Evolutionary conservation across 305 asterid species (phyloP).

Genomic region (Plantago coronopus): DNA sequence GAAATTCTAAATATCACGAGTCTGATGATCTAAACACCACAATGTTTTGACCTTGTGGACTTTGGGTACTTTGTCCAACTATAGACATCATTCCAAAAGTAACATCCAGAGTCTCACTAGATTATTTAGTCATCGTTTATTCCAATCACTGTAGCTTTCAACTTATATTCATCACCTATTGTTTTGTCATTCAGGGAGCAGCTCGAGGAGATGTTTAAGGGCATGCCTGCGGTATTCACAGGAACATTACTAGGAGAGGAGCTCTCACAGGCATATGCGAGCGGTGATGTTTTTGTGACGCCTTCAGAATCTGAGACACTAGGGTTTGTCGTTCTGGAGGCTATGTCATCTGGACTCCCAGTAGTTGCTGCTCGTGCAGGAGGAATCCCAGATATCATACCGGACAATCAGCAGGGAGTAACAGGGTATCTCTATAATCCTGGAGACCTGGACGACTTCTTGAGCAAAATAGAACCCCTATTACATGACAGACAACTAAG

Average conservation of each 20-base stretch:
- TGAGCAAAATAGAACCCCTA: constrained; percentile 71
- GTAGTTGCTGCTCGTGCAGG: constrained; percentile 97
- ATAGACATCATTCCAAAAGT: background rate
- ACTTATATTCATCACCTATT: background rate
- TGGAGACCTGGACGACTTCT: constrained; percentile 78
- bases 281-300: constrained; percentile 90
- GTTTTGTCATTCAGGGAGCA: constrained; percentile 48
- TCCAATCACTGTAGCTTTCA: background rate
- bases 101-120: background rate
- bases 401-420: constrained; percentile 79
- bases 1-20: too few species aligned
- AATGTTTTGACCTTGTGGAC: too few species aligned
- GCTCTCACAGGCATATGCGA: constrained; percentile 93
- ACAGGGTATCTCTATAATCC: constrained; percentile 74
- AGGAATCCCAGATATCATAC: constrained; percentile 89
- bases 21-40: too few species aligned
- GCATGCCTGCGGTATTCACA: constrained; percentile 78
- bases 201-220: constrained; percentile 66
- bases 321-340: constrained; percentile 87
- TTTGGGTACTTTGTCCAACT: too few species aligned
- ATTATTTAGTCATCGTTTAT: background rate
- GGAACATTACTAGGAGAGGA: constrained; percentile 93
- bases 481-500: constrained; percentile 47
- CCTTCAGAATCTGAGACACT: constrained; percentile 98
- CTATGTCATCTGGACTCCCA: constrained; percentile 95